A percentile compares a stretch with the other conserved stretches of the same genome.
Conservation (phyloP, 2,329 filamentous ascomycete species). For the Zymoseptoria tritici region DNA sequence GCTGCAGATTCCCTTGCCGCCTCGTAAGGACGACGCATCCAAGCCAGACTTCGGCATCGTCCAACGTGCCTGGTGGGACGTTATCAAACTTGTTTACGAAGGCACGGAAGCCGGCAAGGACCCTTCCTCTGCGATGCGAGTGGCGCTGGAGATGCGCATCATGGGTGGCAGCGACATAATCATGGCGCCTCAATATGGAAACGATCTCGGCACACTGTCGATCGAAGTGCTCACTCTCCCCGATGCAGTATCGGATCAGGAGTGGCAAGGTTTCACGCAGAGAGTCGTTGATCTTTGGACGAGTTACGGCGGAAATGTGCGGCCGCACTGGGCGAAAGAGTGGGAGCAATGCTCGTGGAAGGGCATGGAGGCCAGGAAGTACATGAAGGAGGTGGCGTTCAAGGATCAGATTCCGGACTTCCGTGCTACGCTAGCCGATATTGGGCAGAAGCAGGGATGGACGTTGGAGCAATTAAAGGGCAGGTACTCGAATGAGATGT, state of each 20-base stretch:
- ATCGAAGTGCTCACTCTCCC: conserved; percentile 24
- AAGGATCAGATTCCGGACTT: conserved; percentile 4
- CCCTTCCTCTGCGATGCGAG: conserved; percentile 25
- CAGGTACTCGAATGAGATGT: conserved; percentile 10
- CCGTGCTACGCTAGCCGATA: conserved; percentile 1
- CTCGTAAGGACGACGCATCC: conserved; percentile 23
- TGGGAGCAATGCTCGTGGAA: conserved; percentile 20
- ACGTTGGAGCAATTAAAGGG: conserved; percentile 8
- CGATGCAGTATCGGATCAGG: conserved; percentile 27
- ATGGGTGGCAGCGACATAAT: conserved; percentile 7
- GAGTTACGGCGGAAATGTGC: conserved; percentile 31
- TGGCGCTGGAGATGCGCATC: conserved; percentile 9
- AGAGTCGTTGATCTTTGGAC: conserved; percentile 38
- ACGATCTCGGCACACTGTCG: conserved; percentile 4
- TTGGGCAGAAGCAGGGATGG: conserved; percentile 9
- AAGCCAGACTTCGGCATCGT: conserved; percentile 39
- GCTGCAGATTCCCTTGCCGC: conserved; percentile 31
- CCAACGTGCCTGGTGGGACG: conserved; percentile 46
- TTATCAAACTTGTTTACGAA: conserved; percentile 40
- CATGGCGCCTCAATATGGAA: conserved; percentile 7
- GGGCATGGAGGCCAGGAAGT: neutral
- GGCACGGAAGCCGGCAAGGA: conserved; percentile 2
- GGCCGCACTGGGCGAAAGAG: conserved; percentile 45
- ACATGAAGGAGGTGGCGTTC: conserved; percentile 7
- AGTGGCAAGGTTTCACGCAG: conserved; percentile 39